Evolutionary conservation across 768 basidiomycete genomes (phyloP).

Genomic region (Mycena galopus): DNA sequence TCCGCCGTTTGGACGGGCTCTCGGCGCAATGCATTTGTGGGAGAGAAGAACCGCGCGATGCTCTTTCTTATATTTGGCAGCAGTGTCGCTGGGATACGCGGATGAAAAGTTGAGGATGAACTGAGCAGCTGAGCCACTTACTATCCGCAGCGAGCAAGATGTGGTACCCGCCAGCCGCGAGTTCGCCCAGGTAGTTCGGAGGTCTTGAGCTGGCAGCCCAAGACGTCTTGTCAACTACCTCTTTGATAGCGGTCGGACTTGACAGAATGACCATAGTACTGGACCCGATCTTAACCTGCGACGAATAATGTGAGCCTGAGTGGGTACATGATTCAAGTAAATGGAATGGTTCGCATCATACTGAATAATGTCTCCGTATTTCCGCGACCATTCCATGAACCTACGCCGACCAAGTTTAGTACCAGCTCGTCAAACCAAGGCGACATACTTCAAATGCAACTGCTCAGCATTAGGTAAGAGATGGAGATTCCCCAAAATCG

Average conservation of each 20-base stretch:
- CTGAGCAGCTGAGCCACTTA: background rate
- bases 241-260: slow-evolving; percentile 31
- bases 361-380: slow-evolving; percentile 42
- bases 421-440: background rate
- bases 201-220: slow-evolving; percentile 38
- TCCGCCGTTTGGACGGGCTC: slow-evolving; percentile 7
- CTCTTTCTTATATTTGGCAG: background rate
- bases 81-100: background rate
- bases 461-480: background rate
- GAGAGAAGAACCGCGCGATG: slow-evolving; percentile 1
- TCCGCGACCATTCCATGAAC: slow-evolving; percentile 43
- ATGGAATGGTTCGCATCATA: background rate
- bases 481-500: slow-evolving; percentile 25
- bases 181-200: slow-evolving; percentile 31
- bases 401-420: slow-evolving; percentile 7
- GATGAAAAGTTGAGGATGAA: background rate
- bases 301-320: background rate
- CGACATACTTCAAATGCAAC: slow-evolving; percentile 8
- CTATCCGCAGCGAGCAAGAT: slow-evolving; percentile 34
- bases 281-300: slow-evolving; percentile 37
- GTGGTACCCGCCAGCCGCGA: slow-evolving; percentile 29
- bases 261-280: slow-evolving; percentile 39
- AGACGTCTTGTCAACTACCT: slow-evolving; percentile 41
- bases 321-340: background rate
- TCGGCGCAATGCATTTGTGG: background rate